Percentiles rank a stretch among this genome's conserved stretches.
Conservation (phyloP, 2,329 filamentous ascomycete species). For the Magnaporthales sp. region DNA sequence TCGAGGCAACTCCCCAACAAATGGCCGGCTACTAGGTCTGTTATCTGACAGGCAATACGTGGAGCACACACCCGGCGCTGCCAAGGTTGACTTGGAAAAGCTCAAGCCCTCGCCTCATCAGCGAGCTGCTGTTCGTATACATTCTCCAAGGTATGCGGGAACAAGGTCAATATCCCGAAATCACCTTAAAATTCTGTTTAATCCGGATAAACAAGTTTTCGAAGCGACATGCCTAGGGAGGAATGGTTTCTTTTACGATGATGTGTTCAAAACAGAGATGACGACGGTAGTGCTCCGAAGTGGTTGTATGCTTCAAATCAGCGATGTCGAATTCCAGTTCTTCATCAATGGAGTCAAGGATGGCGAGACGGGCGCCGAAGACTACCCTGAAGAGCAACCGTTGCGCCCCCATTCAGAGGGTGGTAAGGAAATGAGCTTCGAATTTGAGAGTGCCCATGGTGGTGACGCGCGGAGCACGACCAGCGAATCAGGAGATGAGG, state of each 20-base stretch:
- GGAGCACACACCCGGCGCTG: slow-evolving; percentile 49
- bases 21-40: background rate
- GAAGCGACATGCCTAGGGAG: slow-evolving; percentile 52
- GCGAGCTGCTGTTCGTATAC: slow-evolving; percentile 61
- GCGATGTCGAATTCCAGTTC: slow-evolving; percentile 60
- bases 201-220: slow-evolving; percentile 52
- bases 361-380: slow-evolving; percentile 51
- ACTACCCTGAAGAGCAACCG: slow-evolving; percentile 40
- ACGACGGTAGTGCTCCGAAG: slow-evolving; percentile 50
- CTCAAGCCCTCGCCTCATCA: slow-evolving; percentile 53
- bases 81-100: slow-evolving; percentile 48
- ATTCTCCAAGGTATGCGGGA: slow-evolving; percentile 44
- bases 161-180: slow-evolving; percentile 68
- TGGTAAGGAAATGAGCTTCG: slow-evolving; percentile 65
- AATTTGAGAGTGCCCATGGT: slow-evolving; percentile 56
- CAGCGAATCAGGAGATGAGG: slow-evolving; percentile 43
- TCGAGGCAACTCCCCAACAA: background rate
- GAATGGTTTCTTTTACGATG: slow-evolving; percentile 64
- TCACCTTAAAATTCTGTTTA: slow-evolving; percentile 66
- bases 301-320: slow-evolving; percentile 62
- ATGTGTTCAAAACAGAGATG: slow-evolving; percentile 42
- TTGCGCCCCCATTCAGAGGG: slow-evolving; percentile 43
- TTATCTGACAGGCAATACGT: slow-evolving; percentile 40
- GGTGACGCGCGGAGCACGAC: slow-evolving; percentile 33
- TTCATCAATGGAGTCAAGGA: slow-evolving; percentile 55